These are phyloP conservation scores for Mycena haematopus DNA, from an alignment of 768 basidiomycete genomes.

Conservation along the genomic window DNA sequence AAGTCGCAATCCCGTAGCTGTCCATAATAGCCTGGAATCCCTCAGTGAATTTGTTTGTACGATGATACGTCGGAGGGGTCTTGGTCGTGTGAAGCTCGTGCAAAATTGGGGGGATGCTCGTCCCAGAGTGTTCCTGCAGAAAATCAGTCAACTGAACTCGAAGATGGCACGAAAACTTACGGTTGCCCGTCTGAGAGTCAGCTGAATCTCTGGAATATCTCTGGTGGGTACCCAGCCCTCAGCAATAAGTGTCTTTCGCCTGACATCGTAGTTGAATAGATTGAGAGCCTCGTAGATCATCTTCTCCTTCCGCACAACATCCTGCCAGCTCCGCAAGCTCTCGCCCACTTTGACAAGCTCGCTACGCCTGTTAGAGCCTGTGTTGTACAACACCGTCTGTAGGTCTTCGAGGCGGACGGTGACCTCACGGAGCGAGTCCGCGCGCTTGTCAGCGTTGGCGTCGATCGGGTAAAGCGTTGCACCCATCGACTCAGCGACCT, in stretches of 20 bases:
- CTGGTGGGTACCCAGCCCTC: constrained; percentile 98
- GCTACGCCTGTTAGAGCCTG: constrained; percentile 77
- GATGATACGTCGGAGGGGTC: constrained; percentile 93
- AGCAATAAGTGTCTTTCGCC: constrained; percentile 93
- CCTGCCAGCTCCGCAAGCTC: constrained; percentile 86
- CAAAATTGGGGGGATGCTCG: constrained; percentile 89
- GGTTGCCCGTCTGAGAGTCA: constrained; percentile 88
- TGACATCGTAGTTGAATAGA: constrained; percentile 91
- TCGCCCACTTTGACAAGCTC: constrained; percentile 89
- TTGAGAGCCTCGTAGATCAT: constrained; percentile 95
- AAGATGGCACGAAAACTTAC: constrained; percentile 48
- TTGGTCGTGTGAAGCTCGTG: constrained; percentile 89
- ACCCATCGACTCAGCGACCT: constrained; percentile 99
- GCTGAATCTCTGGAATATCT: constrained; percentile 86
- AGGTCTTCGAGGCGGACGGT: constrained; percentile 89
- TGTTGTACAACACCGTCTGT: constrained; percentile 88
- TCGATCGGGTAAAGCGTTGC: constrained; percentile 97
- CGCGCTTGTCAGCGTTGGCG: constrained; percentile 89
- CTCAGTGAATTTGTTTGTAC: constrained; percentile 95
- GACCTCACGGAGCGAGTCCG: constrained; percentile 89
- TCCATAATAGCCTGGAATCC: constrained; percentile 99
- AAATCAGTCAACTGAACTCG: background rate
- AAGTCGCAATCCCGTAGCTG: constrained; percentile 91
- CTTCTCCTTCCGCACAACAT: constrained; percentile 95
- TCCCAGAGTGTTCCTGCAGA: constrained; percentile 84